Evolutionary conservation across 2,329 filamentous ascomycete genomes (phyloP), one percentile per base, ranked within the genome.

Genomic region (Fulvia fulva): DNA sequence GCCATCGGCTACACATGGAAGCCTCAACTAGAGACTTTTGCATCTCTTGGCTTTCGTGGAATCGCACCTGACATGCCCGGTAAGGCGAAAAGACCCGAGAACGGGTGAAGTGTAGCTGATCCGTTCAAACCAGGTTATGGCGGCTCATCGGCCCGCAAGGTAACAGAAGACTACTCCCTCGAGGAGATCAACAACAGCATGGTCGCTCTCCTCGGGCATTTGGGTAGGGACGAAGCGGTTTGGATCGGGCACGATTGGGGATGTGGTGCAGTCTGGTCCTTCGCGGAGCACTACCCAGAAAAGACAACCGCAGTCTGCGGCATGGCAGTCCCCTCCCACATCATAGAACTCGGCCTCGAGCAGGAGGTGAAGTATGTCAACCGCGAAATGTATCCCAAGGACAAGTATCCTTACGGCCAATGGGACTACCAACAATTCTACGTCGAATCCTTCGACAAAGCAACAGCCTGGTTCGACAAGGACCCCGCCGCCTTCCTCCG

Each of bases 161-260:
- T 66, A 43, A 66, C 58, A 16, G 63, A 67, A 51, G 70, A 68
- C 19, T 75, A 75, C 62, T 61, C 68, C 11, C 60, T 73, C 30
- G 65, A 73, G 53, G 60, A 54, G 67, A 63, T 63, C 59, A 64
- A 64, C 57, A 55, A 56, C 53, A 68, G 64, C 57, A 64, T 76
- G 64, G 59, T 72, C 22, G 68, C 77, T 68, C 64, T 80, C 65
- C 63, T 79, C 58, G 69, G 72, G 66, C 44, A 76, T 62, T 54
- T 76, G 55, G 60, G 71, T 19, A 65, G 77, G 21, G 58, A 68
- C 0, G 71, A 72, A 7, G 78, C 78, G 1, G 65, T 82, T n/a
- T 81, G 80, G 78, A 67, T 80, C 32, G 77, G 62, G 6, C 78
- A 80, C 57, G 77, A 80, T 61, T 79, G 77, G 78, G 73, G 73